Evolutionary conservation across 148 eudicot genomes (phyloP).

Genomic region (Persicaria tinctoria): DNA sequence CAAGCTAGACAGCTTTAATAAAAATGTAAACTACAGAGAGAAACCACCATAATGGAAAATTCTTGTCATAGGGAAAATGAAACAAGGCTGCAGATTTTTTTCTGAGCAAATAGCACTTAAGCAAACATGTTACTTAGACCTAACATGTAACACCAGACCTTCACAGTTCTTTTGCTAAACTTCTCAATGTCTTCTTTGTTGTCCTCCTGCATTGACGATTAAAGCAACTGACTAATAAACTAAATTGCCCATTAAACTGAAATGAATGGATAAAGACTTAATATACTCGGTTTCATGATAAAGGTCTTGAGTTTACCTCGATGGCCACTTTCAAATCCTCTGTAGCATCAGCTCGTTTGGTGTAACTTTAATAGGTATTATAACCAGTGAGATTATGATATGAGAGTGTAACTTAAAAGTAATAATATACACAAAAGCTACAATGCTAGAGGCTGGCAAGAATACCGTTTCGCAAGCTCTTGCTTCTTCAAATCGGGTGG

Average conservation of each 20-base stretch:
- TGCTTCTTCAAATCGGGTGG: slow-evolving; percentile 97
- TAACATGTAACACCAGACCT: slow-evolving; percentile 32
- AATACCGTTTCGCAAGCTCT: slow-evolving; percentile 98
- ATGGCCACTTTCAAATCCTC: slow-evolving; percentile 70
- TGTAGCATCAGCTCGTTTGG: slow-evolving; percentile 90
- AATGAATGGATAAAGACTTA: not conserved
- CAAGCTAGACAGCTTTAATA: not conserved
- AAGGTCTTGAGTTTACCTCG: slow-evolving; percentile 39
- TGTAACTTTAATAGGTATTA: slow-evolving; percentile 34
- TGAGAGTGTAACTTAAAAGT: not conserved
- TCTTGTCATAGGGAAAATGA: not conserved
- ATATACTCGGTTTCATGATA: not conserved
- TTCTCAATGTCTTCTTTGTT: slow-evolving; percentile 94
- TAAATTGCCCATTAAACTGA: not conserved
- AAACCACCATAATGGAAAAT: not conserved
- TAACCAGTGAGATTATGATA: not conserved
- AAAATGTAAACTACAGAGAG: not conserved
- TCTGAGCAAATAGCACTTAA: not conserved
- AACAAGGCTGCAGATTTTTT: not conserved
- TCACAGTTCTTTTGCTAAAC: slow-evolving; percentile 93
- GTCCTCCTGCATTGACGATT: slow-evolving; percentile 51
- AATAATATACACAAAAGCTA: not conserved
- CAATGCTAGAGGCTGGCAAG: not conserved
- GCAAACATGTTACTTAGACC: not conserved
- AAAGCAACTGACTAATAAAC: not conserved